These are phyloP conservation scores for Arabidopsis arenosa DNA, from an alignment of 345 rosid species.

Conservation along the genomic window DNA sequence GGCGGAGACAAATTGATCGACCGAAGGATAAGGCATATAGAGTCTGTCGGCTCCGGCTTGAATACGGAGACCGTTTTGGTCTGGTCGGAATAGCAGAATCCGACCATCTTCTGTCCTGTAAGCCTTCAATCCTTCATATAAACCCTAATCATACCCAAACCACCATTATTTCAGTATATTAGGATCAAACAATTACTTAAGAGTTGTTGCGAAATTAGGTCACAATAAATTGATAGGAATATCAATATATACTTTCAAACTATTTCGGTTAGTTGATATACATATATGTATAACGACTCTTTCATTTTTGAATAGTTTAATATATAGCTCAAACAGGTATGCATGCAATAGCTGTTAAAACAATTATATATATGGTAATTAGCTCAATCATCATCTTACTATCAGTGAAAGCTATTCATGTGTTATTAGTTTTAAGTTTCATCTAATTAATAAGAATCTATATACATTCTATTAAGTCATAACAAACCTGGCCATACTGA, in stretches of 20 bases:
- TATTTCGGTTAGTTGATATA: neutral
- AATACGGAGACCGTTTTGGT: conserved; percentile 56
- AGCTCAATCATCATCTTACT: neutral
- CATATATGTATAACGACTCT: neutral
- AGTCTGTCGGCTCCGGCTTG: conserved; percentile 57
- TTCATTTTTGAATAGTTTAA: neutral
- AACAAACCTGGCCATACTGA: conserved; percentile 46
- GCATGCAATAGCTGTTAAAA: neutral
- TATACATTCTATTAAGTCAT: too few relatives aligned
- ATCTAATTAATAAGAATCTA: neutral
- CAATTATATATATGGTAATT: neutral
- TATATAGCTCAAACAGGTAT: neutral
- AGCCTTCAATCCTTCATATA: conserved; percentile 66
- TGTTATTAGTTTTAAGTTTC: neutral
- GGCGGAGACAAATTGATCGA: conserved; percentile 61
- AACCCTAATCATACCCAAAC: conserved; percentile 46
- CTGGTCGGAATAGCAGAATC: conserved; percentile 53
- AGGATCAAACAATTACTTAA: neutral
- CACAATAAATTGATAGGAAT: neutral
- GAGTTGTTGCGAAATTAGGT: neutral
- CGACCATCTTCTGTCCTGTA: conserved; percentile 62
- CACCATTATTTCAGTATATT: neutral
- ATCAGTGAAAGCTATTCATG: neutral
- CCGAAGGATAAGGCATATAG: conserved; percentile 58
- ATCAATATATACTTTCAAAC: neutral